A percentile compares a stretch with the other conserved stretches of the same genome.
Evolutionary conservation across 768 basidiomycete genomes (phyloP).

Genomic region (Leccinum subtestaceum): DNA sequence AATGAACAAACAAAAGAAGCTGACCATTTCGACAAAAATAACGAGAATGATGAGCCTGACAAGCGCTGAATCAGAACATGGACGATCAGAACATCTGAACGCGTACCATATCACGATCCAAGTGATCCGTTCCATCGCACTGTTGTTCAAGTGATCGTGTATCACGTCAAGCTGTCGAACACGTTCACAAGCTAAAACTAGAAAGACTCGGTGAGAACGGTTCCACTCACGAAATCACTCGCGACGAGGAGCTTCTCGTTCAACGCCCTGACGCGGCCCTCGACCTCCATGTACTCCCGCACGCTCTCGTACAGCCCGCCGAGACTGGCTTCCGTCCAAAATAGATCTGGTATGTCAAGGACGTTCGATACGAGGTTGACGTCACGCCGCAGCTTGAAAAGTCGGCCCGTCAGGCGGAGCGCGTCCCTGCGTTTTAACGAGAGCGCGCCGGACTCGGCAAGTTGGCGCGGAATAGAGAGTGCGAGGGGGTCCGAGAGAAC

Average conservation of each 20-base stretch:
- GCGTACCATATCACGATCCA: slow-evolving; percentile 66
- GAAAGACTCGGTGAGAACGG: neutral
- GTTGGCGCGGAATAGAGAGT: slow-evolving; percentile 78
- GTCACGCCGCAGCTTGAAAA: slow-evolving; percentile 87
- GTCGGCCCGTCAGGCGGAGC: slow-evolving; percentile 76
- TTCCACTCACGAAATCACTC: slow-evolving; percentile 74
- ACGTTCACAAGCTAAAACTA: neutral
- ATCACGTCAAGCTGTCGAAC: slow-evolving; percentile 77
- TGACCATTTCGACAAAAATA: slow-evolving; percentile 80
- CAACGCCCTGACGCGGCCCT: slow-evolving; percentile 73
- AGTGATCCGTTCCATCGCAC: slow-evolving; percentile 88
- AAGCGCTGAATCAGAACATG: slow-evolving; percentile 22
- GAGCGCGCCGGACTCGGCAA: slow-evolving; percentile 75
- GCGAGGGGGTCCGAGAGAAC: slow-evolving; percentile 78
- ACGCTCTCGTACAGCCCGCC: slow-evolving; percentile 90
- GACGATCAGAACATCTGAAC: slow-evolving; percentile 43
- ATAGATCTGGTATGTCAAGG: slow-evolving; percentile 88
- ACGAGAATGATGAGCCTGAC: slow-evolving; percentile 85
- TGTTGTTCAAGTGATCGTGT: slow-evolving; percentile 89
- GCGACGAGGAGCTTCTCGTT: slow-evolving; percentile 88
- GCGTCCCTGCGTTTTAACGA: slow-evolving; percentile 78
- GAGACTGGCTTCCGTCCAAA: slow-evolving; percentile 92
- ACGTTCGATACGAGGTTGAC: slow-evolving; percentile 92
- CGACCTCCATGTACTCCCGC: slow-evolving; percentile 93
- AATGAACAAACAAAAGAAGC: slow-evolving; percentile 19